Evolutionary conservation across 2,329 filamentous ascomycete species (phyloP).

Genomic region (Fonsecaea nubica): DNA sequence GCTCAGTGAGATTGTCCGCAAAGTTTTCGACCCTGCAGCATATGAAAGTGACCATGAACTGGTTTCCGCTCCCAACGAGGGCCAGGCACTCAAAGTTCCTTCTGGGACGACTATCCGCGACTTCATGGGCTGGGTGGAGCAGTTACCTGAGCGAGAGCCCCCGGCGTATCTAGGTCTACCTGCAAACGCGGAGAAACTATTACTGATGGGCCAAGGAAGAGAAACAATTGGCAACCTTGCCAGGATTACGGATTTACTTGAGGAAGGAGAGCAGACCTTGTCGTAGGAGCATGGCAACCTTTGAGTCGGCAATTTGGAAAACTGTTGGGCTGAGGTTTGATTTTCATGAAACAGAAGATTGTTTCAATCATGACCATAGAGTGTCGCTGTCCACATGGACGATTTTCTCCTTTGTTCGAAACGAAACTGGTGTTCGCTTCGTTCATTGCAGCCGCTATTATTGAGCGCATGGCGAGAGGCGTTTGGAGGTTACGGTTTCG

Average conservation of each 20-base stretch:
- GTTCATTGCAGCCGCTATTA: constrained; percentile 4
- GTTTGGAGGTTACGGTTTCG: constrained; percentile 16
- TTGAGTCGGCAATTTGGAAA: not conserved
- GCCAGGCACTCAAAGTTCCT: constrained; percentile 73
- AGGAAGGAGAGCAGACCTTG: constrained; percentile 87
- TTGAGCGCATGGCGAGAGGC: constrained; percentile 20
- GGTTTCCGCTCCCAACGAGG: constrained; percentile 67
- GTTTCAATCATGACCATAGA: constrained; percentile 17
- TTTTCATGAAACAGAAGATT: constrained; percentile 4
- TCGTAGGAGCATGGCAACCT: constrained; percentile 12
- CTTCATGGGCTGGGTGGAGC: constrained; percentile 90
- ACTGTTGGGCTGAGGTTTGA: not conserved
- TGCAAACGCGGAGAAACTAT: constrained; percentile 92
- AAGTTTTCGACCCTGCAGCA: constrained; percentile 81
- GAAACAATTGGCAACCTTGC: constrained; percentile 84
- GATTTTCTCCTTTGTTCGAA: constrained; percentile 10
- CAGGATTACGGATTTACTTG: constrained; percentile 83
- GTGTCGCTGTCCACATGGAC: constrained; percentile 20
- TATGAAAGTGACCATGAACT: constrained; percentile 93
- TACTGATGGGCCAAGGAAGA: constrained; percentile 85
- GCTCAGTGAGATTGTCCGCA: constrained; percentile 74
- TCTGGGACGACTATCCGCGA: constrained; percentile 81
- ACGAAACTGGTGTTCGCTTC: constrained; percentile 1
- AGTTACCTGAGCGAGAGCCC: constrained; percentile 90
- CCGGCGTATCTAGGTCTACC: constrained; percentile 93